Evolutionary conservation across 2,329 filamentous ascomycete genomes (phyloP).

Genomic region (Colletotrichum theobromicola): DNA sequence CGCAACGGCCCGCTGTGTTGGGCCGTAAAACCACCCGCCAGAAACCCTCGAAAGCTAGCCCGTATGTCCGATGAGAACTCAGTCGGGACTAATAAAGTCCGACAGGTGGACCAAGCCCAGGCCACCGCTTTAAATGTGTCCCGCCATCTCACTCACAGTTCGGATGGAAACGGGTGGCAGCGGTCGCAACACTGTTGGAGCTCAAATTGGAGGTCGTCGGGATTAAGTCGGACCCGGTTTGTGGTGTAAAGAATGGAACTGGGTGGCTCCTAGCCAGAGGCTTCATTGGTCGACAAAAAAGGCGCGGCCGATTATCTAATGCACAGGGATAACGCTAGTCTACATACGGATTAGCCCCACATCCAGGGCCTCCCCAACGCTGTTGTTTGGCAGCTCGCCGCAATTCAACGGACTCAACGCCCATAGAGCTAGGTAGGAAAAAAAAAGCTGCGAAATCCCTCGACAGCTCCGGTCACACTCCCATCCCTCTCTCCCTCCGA

Average conservation of each 20-base stretch:
- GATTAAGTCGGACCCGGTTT: slow-evolving; percentile 1
- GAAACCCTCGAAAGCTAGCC: background rate
- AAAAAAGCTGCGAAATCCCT: slow-evolving; percentile 24
- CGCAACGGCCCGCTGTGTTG: background rate
- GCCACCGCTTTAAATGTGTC: background rate
- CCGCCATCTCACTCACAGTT: background rate
- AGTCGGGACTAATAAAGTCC: background rate
- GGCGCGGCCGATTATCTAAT: slow-evolving; percentile 11
- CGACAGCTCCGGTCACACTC: slow-evolving; percentile 21
- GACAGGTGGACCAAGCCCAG: background rate
- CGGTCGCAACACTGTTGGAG: background rate
- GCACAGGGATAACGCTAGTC: background rate
- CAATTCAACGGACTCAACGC: slow-evolving; percentile 27
- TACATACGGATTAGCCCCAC: background rate
- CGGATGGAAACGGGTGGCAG: slow-evolving; percentile 19
- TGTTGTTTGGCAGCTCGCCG: slow-evolving; percentile 21
- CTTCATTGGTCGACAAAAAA: background rate
- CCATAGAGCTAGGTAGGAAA: slow-evolving; percentile 22
- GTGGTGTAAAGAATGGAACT: background rate
- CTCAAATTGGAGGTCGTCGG: slow-evolving; percentile 1
- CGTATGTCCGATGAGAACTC: background rate
- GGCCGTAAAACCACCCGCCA: background rate
- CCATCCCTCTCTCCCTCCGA: slow-evolving; percentile 20
- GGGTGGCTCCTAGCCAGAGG: background rate
- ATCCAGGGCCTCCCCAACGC: slow-evolving; percentile 22